These are phyloP conservation scores for Trichosporon ovoides DNA, from an alignment of 1,284 basidiomycete species.

Conservation along the genomic window DNA sequence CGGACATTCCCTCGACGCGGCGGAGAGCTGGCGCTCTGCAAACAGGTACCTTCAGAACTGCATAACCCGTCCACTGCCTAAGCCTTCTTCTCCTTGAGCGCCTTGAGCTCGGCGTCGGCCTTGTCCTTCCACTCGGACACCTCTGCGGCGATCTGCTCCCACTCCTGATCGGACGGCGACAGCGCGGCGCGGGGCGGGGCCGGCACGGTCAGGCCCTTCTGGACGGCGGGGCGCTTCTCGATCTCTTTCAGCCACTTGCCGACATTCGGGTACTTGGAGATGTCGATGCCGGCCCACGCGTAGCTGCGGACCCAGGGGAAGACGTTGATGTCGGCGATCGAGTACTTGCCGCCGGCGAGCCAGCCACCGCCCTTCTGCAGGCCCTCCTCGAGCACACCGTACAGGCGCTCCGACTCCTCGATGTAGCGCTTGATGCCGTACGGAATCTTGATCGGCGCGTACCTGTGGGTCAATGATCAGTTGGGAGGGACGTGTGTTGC, in stretches of 20 bases:
- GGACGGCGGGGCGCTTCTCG: conserved; percentile 49
- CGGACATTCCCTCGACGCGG: too few species aligned
- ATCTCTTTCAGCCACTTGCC: conserved; percentile 55
- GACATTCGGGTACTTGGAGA: conserved; percentile 58
- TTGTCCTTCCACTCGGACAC: conserved; percentile 27
- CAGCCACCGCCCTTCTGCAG: conserved; percentile 54
- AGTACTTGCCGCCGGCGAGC: conserved; percentile 64
- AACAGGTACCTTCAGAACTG: background rate
- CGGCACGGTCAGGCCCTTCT: conserved; percentile 47
- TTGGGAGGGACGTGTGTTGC: too few species aligned
- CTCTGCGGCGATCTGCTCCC: conserved; percentile 23
- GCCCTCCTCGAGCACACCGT: conserved; percentile 66
- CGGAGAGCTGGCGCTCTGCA: background rate
- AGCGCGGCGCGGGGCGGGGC: conserved; percentile 15
- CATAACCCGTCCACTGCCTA: background rate
- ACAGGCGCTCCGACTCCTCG: conserved; percentile 71
- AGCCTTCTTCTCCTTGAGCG: conserved; percentile 16
- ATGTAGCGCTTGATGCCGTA: conserved; percentile 59
- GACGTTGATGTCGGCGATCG: conserved; percentile 53
- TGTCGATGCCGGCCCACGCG: conserved; percentile 53
- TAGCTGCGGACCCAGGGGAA: conserved; percentile 54
- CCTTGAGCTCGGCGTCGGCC: conserved; percentile 25
- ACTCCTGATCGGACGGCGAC: conserved; percentile 20
- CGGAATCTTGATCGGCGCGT: conserved; percentile 48
- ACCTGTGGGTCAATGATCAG: too few species aligned